Conservation (phyloP, 2,329 filamentous ascomycete genomes). For the Paecilomyces fulvus region DNA sequence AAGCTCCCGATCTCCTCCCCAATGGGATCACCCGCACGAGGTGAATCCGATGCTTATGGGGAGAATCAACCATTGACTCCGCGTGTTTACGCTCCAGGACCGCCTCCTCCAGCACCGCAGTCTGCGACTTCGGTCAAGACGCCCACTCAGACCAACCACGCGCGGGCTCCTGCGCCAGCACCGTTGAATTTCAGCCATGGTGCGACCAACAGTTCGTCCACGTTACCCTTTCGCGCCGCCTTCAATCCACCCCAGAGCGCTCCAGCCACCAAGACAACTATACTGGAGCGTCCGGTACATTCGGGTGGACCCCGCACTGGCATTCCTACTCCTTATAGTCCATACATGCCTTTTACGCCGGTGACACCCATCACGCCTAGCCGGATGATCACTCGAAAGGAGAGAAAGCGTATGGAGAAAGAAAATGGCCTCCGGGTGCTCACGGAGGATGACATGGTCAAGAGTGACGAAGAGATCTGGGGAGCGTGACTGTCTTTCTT, state of each 20-base stretch:
- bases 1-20: slow-evolving; percentile 52
- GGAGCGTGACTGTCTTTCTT: slow-evolving; percentile 14
- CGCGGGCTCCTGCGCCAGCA: slow-evolving; percentile 18
- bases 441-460: slow-evolving; percentile 39
- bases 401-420: slow-evolving; percentile 34
- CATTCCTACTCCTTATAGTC: slow-evolving; percentile 42
- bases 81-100: slow-evolving; percentile 46
- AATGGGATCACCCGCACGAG: slow-evolving; percentile 38
- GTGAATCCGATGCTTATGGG: slow-evolving; percentile 35
- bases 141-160: slow-evolving; percentile 1
- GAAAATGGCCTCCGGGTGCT: slow-evolving; percentile 37
- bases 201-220: slow-evolving; percentile 22
- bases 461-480: slow-evolving; percentile 40
- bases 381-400: slow-evolving; percentile 35
- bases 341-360: slow-evolving; percentile 44
- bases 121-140: slow-evolving; percentile 9
- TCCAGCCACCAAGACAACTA: slow-evolving; percentile 41
- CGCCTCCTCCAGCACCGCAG: slow-evolving; percentile 45
- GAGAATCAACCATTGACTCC: slow-evolving; percentile 50
- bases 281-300: slow-evolving; percentile 36
- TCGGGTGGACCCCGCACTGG: slow-evolving; percentile 37
- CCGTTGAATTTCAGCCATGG: slow-evolving; percentile 20
- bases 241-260: slow-evolving; percentile 34
- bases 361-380: slow-evolving; percentile 42
- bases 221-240: slow-evolving; percentile 37